These are phyloP conservation scores for Penicillium thymicola DNA, from an alignment of 2,329 filamentous ascomycete species.

Conservation along the genomic window DNA sequence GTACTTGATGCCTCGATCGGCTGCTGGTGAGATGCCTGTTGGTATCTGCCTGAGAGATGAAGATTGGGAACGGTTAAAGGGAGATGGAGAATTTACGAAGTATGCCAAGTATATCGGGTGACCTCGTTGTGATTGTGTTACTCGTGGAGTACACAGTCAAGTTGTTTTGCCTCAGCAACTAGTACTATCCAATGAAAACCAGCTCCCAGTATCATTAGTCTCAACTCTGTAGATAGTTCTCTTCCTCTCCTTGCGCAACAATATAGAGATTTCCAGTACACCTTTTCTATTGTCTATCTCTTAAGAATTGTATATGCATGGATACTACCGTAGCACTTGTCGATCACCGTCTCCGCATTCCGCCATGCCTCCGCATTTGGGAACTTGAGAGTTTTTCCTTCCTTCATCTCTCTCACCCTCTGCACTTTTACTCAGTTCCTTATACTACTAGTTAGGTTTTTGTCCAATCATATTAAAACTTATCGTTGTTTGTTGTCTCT, in stretches of 20 bases:
- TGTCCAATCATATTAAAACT: not conserved
- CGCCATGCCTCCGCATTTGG: conserved; percentile 18
- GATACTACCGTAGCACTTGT: not conserved
- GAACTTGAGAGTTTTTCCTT: conserved; percentile 4
- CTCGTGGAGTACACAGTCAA: no score
- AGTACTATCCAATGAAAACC: no score
- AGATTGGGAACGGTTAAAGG: conserved; percentile 47
- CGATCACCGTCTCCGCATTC: conserved; percentile 17
- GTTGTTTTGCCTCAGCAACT: no score
- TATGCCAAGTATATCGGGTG: conserved; percentile 39
- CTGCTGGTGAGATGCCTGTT: conserved; percentile 45
- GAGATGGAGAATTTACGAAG: conserved; percentile 43
- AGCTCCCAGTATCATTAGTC: no score
- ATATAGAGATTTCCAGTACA: no score
- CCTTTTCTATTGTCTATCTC: no score
- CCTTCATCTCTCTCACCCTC: not conserved
- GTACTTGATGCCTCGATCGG: conserved; percentile 50
- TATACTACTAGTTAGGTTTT: not conserved
- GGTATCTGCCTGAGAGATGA: conserved; percentile 48
- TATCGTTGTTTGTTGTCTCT: not conserved
- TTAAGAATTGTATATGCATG: no score
- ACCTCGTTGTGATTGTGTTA: no score
- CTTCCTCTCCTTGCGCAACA: no score
- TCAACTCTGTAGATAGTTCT: no score
- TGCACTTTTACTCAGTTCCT: not conserved